phyloP scores from a whole-genome alignment of 2,329 filamentous ascomycete genomes.

The Ascosphaera apis region DNA sequence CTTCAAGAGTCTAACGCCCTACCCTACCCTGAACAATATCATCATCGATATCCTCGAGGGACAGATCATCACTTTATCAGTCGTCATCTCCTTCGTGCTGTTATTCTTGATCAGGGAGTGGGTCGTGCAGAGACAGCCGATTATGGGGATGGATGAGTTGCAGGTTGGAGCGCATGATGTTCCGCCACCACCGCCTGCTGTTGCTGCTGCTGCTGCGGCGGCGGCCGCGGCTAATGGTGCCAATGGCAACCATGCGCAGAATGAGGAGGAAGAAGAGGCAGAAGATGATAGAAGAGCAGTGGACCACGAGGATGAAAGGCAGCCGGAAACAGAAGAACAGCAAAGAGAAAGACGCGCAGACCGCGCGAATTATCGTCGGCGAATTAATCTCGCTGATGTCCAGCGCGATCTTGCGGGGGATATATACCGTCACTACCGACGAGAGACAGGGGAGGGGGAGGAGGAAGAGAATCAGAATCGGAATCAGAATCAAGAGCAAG shows the following conservation, averaged over 20 bases:
- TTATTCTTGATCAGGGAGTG: conserved; percentile 93
- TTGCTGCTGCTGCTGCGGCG: conserved; percentile 9
- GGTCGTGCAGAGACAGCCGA: conserved; percentile 92
- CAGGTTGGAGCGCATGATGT: conserved; percentile 24
- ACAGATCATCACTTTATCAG: conserved; percentile 74
- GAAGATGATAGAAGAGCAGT: too few relatives aligned
- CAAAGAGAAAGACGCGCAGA: too few relatives aligned
- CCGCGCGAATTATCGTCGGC: too few relatives aligned
- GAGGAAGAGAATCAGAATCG: too few relatives aligned
- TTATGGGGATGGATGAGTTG: conserved; percentile 51
- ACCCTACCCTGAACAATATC: conserved; percentile 48
- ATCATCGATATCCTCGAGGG: conserved; percentile 73
- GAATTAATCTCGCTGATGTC: too few relatives aligned
- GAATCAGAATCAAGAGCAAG: conserved; percentile 1
- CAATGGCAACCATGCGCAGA: background rate
- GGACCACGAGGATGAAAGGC: too few relatives aligned
- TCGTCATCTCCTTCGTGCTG: conserved; percentile 88
- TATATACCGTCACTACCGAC: too few relatives aligned
- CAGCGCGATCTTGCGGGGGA: too few relatives aligned
- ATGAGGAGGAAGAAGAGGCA: conserved; percentile 1
- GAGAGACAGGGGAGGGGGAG: too few relatives aligned
- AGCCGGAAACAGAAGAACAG: too few relatives aligned
- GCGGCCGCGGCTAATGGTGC: conserved; percentile 2
- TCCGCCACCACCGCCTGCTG: conserved; percentile 21
- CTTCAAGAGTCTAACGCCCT: conserved; percentile 36